These are phyloP conservation scores for Yamadazyma membranifaciens DNA, from an alignment of 1,139 yeast species.

Conservation along the genomic window DNA sequence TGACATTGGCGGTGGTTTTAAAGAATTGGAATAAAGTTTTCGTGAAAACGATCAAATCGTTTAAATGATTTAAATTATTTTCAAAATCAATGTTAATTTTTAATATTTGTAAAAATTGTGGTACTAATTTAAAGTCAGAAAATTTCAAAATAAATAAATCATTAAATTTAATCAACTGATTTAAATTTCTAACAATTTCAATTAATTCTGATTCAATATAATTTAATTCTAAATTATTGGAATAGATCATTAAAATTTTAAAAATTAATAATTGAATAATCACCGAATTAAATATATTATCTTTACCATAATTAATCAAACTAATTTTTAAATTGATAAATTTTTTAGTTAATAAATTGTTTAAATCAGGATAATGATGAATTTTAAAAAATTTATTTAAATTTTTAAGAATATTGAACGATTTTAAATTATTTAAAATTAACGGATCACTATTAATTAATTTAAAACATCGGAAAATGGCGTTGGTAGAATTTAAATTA, in stretches of 20 bases:
- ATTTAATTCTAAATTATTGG: constrained; percentile 20
- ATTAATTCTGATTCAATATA: constrained; percentile 23
- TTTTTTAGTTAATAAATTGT: constrained; percentile 13
- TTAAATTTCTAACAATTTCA: constrained; percentile 22
- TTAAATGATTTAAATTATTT: constrained; percentile 13
- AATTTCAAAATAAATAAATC: constrained; percentile 28
- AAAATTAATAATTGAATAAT: constrained; percentile 27
- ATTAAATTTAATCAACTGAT: constrained; percentile 22
- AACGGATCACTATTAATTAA: constrained; percentile 14
- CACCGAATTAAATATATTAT: constrained; percentile 15
- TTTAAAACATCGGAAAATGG: constrained; percentile 13
- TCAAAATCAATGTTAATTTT: constrained; percentile 29
- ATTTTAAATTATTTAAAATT: constrained; percentile 17
- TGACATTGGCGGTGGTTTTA: constrained; percentile 9
- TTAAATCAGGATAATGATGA: constrained; percentile 19
- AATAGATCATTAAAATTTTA: constrained; percentile 30
- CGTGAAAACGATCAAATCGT: constrained; percentile 14
- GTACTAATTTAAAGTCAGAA: constrained; percentile 35
- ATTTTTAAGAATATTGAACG: constrained; percentile 16
- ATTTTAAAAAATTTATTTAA: constrained; percentile 15
- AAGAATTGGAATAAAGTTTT: constrained; percentile 11
- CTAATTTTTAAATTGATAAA: constrained; percentile 17
- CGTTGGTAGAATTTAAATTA: constrained; percentile 9
- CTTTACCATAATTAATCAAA: constrained; percentile 16
- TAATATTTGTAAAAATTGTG: constrained; percentile 34